phyloP scores from a whole-genome alignment of 129 eudicot species.

The Deinandra increscens region DNA sequence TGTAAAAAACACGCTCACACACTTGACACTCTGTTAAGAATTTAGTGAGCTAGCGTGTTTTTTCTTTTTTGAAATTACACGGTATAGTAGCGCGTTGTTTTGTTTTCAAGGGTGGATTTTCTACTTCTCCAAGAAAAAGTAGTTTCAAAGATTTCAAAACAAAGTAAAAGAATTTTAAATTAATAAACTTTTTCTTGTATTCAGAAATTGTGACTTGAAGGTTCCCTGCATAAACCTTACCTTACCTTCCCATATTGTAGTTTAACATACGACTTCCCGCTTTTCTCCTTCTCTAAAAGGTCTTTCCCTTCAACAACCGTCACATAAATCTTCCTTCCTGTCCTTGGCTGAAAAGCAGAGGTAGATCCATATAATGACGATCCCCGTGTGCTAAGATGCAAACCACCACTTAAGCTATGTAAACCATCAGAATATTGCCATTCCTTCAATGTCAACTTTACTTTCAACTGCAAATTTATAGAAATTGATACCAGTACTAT shows the following conservation, averaged over 20 bases:
- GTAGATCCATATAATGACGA: constrained; percentile 46
- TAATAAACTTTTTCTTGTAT: neutral
- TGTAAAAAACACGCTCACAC: no score
- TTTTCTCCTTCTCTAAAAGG: constrained; percentile 62
- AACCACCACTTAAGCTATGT: constrained; percentile 48
- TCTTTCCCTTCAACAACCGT: constrained; percentile 86
- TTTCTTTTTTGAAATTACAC: no score
- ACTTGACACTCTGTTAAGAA: no score
- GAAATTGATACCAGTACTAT: neutral
- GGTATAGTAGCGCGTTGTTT: no score
- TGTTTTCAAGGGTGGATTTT: no score
- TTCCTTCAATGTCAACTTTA: constrained; percentile 80
- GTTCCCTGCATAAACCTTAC: neutral
- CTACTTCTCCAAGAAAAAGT: no score
- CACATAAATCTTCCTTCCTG: constrained; percentile 79
- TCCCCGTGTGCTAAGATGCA: constrained; percentile 46
- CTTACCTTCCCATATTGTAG: constrained; percentile 93
- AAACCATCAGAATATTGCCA: constrained; percentile 97
- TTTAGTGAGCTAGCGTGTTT: no score
- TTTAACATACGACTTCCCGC: constrained; percentile 72
- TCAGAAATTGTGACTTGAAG: neutral
- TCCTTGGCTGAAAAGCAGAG: constrained; percentile 50
- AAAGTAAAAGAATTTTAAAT: neutral
- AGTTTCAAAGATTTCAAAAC: neutral
- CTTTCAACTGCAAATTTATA: constrained; percentile 57